Base-by-base conservation (phyloP, 208 protist genomes). In the Leishmania braziliensis region DNA sequence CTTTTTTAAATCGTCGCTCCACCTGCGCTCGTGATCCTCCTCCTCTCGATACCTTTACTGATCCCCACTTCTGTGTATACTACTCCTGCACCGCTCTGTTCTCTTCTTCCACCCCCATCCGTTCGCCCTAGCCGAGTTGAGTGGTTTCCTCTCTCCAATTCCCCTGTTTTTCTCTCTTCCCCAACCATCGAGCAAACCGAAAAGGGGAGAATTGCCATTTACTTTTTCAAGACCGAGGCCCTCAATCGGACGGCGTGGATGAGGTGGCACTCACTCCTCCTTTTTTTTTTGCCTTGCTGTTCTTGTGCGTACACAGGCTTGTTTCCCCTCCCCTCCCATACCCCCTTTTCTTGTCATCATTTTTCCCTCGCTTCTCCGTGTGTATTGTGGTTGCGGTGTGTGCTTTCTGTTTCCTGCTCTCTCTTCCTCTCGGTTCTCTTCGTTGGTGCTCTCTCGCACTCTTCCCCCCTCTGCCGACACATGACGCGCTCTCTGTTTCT, bases 211-310 rank as follows among this genome's bases (percentile, higher is more conserved):
- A 46, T 46, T 46, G 43, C 43, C 43, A 46, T 46, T 46, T 0
- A 46, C 43, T 46, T 46, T 46, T 46, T 4, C 43, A 46, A 46
- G 43, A 46, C 4, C 43, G 43, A 46, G 43, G 43, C 43, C 43
- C 43, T 46, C 43, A 46, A 46, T 46, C 43, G 4, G 43, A 46
- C 43, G 43, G 43, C 43, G 43, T 46, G 43, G 43, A 46, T 46
- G 43, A 46, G 43, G 43, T 46, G 43, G 4, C 43, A 46, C 43
- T 46, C 43, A 46, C 43, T 46, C 43, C 50, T 20, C 53, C 48
- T 77, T 75, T 73, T 77, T 75, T 73, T 75, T 75, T 58, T 78
- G 78, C 75, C 43, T 68, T 80, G 9, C 68, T 73, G 53, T 9
- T 81, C 79, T 16, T 75, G 36, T 77, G 54, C 83, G 18, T 72